Base-by-base conservation (phyloP, 306 rosid species). In the Cicer bijugum region DNA sequence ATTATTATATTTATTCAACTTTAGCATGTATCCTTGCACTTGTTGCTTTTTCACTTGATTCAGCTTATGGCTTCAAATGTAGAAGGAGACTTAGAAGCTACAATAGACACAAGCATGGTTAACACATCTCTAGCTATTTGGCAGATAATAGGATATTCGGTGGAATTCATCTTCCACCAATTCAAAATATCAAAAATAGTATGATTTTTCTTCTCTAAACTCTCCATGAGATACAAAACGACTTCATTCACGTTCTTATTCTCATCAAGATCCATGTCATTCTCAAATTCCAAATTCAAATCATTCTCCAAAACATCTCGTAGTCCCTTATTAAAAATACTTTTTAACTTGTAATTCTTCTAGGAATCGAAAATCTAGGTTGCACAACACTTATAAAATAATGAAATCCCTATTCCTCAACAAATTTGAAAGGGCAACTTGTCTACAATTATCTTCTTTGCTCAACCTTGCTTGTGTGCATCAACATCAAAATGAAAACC, bases 11-110 rank as follows among this genome's bases (percentile, higher is more conserved):
- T 59, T 14, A 59, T 69, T 63, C 46, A 37, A 59, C 65, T 59
- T 66, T 56, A 75, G 35, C 64, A 7, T 60, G 77, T 61, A 52
- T 67, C 52, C 23, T 53, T 4, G n/a, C 20, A n/a, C 60, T 61
- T 16, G 67, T 53, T 50, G 47, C 19, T 53, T 76, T 16, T 59
- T 43, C 55, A 7, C 70, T 52, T 15, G 19, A 35, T 73, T 68
- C 35, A n/a, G 11, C 7, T 39, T 42, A 1, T 66, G 42, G 71
- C 33, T 43, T 67, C 6, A 55, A 63, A 62, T n/a, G 6, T 38
- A 33, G 28, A 53, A 33, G 61, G 46, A 19, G 20, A 19, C 20
- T 19, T 1, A 1, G 1, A 19, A 19, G 20, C 20, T 19, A 19
- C 20, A 19, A 19, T 19, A 1, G 20, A 19, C 20, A 19, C 20